A percentile compares a stretch with the other conserved stretches of the same genome.
These are phyloP conservation scores for Chaetomium sp. DNA, from an alignment of 2,329 filamentous ascomycete species.

Conservation along the genomic window DNA sequence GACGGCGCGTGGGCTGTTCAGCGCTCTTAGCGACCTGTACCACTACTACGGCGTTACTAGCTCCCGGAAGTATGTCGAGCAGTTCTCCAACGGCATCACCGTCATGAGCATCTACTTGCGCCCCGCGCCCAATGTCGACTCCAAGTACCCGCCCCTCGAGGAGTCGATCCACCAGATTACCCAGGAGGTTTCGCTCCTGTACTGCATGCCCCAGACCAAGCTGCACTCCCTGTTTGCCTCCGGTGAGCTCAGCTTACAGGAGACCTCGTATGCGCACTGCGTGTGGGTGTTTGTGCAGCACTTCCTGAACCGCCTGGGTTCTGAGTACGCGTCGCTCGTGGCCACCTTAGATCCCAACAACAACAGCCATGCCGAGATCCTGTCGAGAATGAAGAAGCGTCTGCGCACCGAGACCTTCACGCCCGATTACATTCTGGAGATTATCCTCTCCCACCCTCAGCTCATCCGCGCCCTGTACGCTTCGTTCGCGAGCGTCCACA, in stretches of 20 bases:
- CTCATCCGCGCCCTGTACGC: constrained; percentile 85
- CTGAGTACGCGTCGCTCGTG: constrained; percentile 83
- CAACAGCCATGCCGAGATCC: constrained; percentile 75
- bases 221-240: constrained; percentile 84
- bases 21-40: constrained; percentile 89
- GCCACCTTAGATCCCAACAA: constrained; percentile 75
- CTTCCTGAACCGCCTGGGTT: constrained; percentile 90
- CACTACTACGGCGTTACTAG: constrained; percentile 98
- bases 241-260: constrained; percentile 83
- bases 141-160: constrained; percentile 70
- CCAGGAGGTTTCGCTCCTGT: constrained; percentile 94
- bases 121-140: constrained; percentile 54
- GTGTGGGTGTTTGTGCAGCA: constrained; percentile 98
- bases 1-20: constrained; percentile 89
- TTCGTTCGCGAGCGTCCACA: constrained; percentile 84
- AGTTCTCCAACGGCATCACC: constrained; percentile 97
- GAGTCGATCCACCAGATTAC: constrained; percentile 97
- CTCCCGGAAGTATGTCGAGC: constrained; percentile 94
- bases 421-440: constrained; percentile 94
- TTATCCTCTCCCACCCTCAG: constrained; percentile 83
- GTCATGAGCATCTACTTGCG: constrained; percentile 94
- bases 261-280: constrained; percentile 95
- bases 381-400: constrained; percentile 92
- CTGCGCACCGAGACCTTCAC: constrained; percentile 96
- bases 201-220: constrained; percentile 97